Conservation (phyloP, 164 flowering plant species). For the Vitis cinerea region DNA sequence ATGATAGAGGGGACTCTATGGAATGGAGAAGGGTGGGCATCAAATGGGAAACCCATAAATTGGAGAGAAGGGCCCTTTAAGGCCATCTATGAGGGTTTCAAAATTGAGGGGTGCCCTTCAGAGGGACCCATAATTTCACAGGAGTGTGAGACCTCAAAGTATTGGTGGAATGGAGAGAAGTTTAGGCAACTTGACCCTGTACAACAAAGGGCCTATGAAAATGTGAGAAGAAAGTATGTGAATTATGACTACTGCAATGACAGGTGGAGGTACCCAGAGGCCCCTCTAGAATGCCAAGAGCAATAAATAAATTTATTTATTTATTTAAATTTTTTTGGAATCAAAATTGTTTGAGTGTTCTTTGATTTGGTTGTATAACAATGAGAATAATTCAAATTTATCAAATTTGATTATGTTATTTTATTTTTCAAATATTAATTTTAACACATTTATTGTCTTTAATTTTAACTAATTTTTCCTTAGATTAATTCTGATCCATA, state of each 20-base stretch:
- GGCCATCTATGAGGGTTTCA: slow-evolving; percentile 37
- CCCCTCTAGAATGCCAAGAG: slow-evolving; percentile 6
- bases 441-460: no score
- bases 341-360: no score
- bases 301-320: no score
- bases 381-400: no score
- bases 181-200: not conserved
- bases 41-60: slow-evolving; percentile 43
- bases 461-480: no score
- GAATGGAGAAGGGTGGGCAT: slow-evolving; percentile 65
- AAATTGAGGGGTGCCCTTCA: slow-evolving; percentile 35
- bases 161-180: slow-evolving; percentile 34
- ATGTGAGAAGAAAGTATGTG: slow-evolving; percentile 4
- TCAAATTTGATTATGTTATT: no score
- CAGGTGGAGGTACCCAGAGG: not conserved
- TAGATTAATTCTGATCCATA: no score
- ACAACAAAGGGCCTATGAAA: slow-evolving; percentile 1
- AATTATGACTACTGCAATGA: slow-evolving; percentile 11
- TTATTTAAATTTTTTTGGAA: no score
- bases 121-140: not conserved
- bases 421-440: no score
- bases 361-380: no score
- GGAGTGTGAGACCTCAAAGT: slow-evolving; percentile 13
- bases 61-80: slow-evolving; percentile 55
- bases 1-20: slow-evolving; percentile 47